A percentile compares a stretch with the other conserved stretches of the same genome.
These are phyloP conservation scores for Cadophora malorum DNA, from an alignment of 2,329 filamentous ascomycete genomes.

Conservation along the genomic window DNA sequence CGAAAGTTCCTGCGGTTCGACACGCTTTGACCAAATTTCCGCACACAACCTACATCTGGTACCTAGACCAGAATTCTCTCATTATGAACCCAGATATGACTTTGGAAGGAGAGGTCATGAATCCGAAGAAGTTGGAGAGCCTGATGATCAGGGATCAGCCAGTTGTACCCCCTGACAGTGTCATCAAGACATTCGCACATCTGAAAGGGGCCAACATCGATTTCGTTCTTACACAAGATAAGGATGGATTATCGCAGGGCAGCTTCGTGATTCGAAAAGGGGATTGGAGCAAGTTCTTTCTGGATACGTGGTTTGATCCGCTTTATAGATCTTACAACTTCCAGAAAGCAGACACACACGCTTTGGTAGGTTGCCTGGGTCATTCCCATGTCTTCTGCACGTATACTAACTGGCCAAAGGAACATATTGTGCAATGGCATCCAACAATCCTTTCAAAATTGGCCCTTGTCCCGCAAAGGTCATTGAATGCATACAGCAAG, in stretches of 20 bases:
- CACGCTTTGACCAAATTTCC: constrained; percentile 86
- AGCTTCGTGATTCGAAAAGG: constrained; percentile 84
- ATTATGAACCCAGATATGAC: constrained; percentile 83
- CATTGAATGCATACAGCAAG: constrained; percentile 78
- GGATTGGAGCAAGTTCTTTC: constrained; percentile 89
- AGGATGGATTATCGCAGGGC: constrained; percentile 74
- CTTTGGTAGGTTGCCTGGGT: constrained; percentile 66
- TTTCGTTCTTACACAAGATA: constrained; percentile 84
- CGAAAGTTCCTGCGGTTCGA: constrained; percentile 82
- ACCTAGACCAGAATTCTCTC: constrained; percentile 81
- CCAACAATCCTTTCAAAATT: constrained; percentile 91
- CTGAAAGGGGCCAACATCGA: constrained; percentile 80
- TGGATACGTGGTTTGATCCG: constrained; percentile 96
- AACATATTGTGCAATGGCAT: constrained; percentile 95
- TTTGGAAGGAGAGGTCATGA: constrained; percentile 75
- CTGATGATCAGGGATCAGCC: constrained; percentile 86
- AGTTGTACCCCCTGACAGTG: constrained; percentile 92
- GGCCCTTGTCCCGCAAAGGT: constrained; percentile 85
- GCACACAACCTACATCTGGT: constrained; percentile 83
- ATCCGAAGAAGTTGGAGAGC: constrained; percentile 69
- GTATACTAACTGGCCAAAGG: constrained; percentile 54
- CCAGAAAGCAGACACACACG: constrained; percentile 91
- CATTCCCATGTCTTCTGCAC: neutral
- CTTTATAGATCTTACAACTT: constrained; percentile 95
- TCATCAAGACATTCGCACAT: constrained; percentile 92